Evolutionary conservation across 768 basidiomycete species (phyloP).

Genomic region (Trametes gibbosa): DNA sequence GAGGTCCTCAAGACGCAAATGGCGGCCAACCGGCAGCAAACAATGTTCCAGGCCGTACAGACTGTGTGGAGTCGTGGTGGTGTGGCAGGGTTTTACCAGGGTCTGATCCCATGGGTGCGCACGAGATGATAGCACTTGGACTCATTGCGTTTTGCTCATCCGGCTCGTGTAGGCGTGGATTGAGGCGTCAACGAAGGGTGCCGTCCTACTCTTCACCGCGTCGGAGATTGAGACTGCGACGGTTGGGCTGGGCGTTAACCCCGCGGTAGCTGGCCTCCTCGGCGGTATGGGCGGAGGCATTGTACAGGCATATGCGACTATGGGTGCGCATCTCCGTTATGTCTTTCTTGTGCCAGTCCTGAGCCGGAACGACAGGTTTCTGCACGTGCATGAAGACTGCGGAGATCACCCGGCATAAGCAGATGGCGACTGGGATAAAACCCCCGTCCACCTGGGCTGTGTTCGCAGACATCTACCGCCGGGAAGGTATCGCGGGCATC

Average conservation of each 20-base stretch:
- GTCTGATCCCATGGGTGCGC: slow-evolving; percentile 96
- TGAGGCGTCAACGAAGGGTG: slow-evolving; percentile 98
- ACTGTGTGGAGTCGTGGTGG: slow-evolving; percentile 94
- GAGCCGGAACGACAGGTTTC: slow-evolving; percentile 59
- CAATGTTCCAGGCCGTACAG: slow-evolving; percentile 81
- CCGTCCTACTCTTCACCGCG: slow-evolving; percentile 92
- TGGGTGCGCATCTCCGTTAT: slow-evolving; percentile 66
- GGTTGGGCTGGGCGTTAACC: slow-evolving; percentile 65
- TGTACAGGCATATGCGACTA: slow-evolving; percentile 98
- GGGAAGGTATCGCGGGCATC: slow-evolving; percentile 92
- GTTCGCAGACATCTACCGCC: slow-evolving; percentile 90
- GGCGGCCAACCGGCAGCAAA: slow-evolving; percentile 93
- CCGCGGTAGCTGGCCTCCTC: slow-evolving; percentile 81
- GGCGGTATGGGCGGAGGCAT: slow-evolving; percentile 98
- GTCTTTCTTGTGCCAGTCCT: neutral
- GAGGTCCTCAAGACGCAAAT: slow-evolving; percentile 99
- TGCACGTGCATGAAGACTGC: slow-evolving; percentile 99
- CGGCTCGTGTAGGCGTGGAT: slow-evolving; percentile 81
- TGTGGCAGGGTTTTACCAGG: slow-evolving; percentile 89
- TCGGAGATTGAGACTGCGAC: slow-evolving; percentile 85
- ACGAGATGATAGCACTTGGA: neutral
- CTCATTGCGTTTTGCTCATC: neutral
- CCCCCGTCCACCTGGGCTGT: slow-evolving; percentile 93
- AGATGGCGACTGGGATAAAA: slow-evolving; percentile 77
- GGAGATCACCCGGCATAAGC: slow-evolving; percentile 95